Percentiles rank a stretch among this genome's conserved stretches.
Evolutionary conservation across 2,329 filamentous ascomycete species (phyloP).

Genomic region (Lasiodiplodia hormozganensis): DNA sequence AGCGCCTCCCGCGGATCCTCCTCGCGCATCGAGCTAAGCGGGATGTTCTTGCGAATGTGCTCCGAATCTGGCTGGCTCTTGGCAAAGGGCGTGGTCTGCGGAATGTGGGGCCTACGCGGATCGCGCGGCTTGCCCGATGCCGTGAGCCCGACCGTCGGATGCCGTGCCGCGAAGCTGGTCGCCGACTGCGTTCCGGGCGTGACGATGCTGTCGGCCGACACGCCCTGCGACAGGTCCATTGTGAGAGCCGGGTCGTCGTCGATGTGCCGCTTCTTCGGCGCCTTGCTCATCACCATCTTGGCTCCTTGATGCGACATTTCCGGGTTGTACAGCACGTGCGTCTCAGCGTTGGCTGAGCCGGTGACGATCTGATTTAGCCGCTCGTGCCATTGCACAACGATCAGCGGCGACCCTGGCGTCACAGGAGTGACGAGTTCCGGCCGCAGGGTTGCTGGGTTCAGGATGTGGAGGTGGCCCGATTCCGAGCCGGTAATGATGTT

Average conservation of each 20-base stretch:
- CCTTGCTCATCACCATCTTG: constrained; percentile 87
- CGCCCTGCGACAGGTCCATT: constrained; percentile 79
- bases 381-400: constrained; percentile 88
- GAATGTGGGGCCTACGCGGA: constrained; percentile 83
- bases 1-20: constrained; percentile 95
- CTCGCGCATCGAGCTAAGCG: constrained; percentile 89
- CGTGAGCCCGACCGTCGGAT: constrained; percentile 76
- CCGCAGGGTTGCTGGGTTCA: constrained; percentile 89
- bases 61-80: constrained; percentile 89
- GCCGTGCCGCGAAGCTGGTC: constrained; percentile 62
- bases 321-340: constrained; percentile 89
- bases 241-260: constrained; percentile 91
- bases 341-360: constrained; percentile 88
- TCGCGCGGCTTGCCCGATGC: constrained; percentile 79
- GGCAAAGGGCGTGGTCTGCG: constrained; percentile 84
- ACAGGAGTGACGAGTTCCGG: constrained; percentile 86
- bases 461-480: constrained; percentile 85
- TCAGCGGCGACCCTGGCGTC: constrained; percentile 82
- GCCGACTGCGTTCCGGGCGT: constrained; percentile 53
- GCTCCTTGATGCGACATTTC: constrained; percentile 76
- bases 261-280: constrained; percentile 92
- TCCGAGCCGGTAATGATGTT: constrained; percentile 89
- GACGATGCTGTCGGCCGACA: constrained; percentile 84
- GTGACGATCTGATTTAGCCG: constrained; percentile 97
- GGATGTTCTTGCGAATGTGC: constrained; percentile 87